Evolutionary conservation across 2,329 filamentous ascomycete genomes (phyloP), one percentile per base, ranked within the genome.

Genomic region (Penicillium sp.): DNA sequence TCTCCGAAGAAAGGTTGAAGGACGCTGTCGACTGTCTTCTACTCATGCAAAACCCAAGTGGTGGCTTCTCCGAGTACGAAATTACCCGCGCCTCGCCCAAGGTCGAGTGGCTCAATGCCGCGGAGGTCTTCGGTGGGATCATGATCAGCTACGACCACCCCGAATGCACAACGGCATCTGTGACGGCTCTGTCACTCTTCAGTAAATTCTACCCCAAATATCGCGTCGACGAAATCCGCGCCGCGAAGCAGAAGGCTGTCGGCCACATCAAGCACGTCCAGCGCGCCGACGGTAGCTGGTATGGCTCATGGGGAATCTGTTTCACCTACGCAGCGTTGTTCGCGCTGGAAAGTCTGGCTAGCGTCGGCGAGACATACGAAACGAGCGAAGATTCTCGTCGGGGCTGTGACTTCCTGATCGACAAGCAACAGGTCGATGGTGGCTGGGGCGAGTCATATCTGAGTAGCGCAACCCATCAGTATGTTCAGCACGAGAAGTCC

Each of bases 141-240:
- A 99, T 99, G 94, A 89, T 99, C 53, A 93, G 97, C 71, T 99
- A 99, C 73, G 91, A 96, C 73, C 97, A 99, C 70, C 92, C 93
- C 0, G 94, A 99, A 75, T 99, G 94, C 79, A 99, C 94, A 0
- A 97, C 94, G 2, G 93, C 94, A 0, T 91, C 92, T 31, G 89
- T 99, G 4, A 97, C 91, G 1, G 92, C 90, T 0, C 81, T 99
- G 21, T 89, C 88, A 5, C 81, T 93, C 2, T 97, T 97, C 79
- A 84, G 85, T 64, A 83, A 89, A 68, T 82, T 90, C 73, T 96
- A 91, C 80, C 91, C 93, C 0, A 79, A 88, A 29, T 96, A 99
- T 74, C 85, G 93, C 49, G 72, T 83, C 0, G 75, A 82, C 0
- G 93, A 97, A 59, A 93, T 99, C 64, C 80, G 84, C 9, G 72